Percentiles rank a stretch among this genome's conserved stretches.
Conservation (phyloP, 1,139 yeast species). For the Nakaseomyces sp. region DNA sequence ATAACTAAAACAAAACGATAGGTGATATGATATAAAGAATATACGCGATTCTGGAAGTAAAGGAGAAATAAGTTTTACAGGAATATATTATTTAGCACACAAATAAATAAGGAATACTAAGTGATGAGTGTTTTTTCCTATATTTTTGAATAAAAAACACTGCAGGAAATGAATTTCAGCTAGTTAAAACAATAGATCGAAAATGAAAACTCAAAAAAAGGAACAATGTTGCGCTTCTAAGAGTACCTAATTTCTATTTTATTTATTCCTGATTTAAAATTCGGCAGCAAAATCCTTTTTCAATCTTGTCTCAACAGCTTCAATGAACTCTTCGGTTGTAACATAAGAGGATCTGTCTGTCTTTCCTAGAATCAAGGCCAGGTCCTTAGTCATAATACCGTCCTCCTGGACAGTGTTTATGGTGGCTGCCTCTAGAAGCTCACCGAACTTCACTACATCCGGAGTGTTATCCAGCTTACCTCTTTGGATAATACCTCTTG, state of each 20-base stretch:
- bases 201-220: neutral
- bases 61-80: neutral
- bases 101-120: neutral
- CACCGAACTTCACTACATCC: conserved; percentile 69
- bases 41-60: too few relatives aligned
- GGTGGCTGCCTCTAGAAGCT: conserved; percentile 68
- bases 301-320: conserved; percentile 56
- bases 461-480: conserved; percentile 80
- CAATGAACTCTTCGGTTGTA: conserved; percentile 82
- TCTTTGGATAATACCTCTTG: conserved; percentile 82
- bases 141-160: too few relatives aligned
- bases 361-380: conserved; percentile 79
- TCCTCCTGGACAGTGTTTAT: conserved; percentile 77
- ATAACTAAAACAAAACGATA: too few relatives aligned
- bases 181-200: neutral
- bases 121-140: too few relatives aligned
- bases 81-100: neutral
- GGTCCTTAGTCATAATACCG: conserved; percentile 88
- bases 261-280: neutral
- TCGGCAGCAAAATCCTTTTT: conserved; percentile 17
- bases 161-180: neutral
- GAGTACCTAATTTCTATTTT: too few relatives aligned
- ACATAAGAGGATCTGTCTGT: conserved; percentile 72
- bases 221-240: too few relatives aligned
- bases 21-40: too few relatives aligned